A percentile compares a stretch with the other conserved stretches of the same genome.
These are phyloP conservation scores for Hylodesmum podocarpum DNA, from an alignment of 306 rosid species.

Conservation along the genomic window DNA sequence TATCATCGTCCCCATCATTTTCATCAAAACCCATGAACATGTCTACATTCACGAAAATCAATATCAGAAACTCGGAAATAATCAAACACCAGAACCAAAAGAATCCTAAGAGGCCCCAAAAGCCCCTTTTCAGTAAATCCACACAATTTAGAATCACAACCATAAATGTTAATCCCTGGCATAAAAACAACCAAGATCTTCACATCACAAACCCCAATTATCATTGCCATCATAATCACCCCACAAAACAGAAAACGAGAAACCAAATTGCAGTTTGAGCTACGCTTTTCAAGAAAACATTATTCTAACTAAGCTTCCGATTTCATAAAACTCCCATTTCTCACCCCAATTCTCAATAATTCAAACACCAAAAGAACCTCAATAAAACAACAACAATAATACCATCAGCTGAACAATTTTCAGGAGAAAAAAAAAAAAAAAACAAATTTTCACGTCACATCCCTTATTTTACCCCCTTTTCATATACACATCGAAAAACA, in stretches of 20 bases:
- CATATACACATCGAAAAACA: background rate
- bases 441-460: background rate
- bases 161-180: background rate
- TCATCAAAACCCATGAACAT: constrained; percentile 91
- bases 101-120: background rate
- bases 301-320: background rate
- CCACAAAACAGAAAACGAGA: background rate
- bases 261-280: background rate
- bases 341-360: background rate
- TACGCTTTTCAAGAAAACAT: background rate
- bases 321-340: background rate
- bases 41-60: constrained; percentile 53
- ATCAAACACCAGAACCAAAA: background rate
- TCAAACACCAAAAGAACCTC: background rate
- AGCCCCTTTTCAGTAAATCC: constrained; percentile 5
- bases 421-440: no score
- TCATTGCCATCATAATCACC: background rate
- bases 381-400: background rate
- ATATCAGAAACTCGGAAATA: background rate
- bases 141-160: background rate
- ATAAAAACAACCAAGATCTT: constrained; percentile 1
- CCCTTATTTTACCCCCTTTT: background rate
- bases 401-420: background rate
- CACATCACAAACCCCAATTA: constrained; percentile 6
- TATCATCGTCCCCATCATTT: constrained; percentile 77